Evolutionary conservation across 2,329 filamentous ascomycete genomes (phyloP).

Genomic region (Trichoderma polysporum): DNA sequence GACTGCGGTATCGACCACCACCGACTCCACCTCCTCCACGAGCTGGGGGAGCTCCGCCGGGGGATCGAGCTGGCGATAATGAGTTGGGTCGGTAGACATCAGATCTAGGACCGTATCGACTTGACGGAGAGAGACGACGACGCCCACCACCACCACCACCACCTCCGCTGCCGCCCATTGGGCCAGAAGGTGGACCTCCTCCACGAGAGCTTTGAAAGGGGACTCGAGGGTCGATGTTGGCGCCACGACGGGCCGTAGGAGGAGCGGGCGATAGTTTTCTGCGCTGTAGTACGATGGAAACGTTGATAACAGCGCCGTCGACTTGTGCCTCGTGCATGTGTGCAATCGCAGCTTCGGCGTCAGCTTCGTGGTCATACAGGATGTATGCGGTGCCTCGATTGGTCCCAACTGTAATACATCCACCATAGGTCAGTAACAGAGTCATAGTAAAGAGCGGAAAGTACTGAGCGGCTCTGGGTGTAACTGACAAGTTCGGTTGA

Average conservation of each 20-base stretch:
- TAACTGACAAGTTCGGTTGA: constrained; percentile 76
- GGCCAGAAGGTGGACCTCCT: constrained; percentile 30
- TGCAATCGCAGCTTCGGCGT: constrained; percentile 84
- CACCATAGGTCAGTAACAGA: not conserved
- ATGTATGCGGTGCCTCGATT: constrained; percentile 96
- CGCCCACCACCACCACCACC: constrained; percentile 40
- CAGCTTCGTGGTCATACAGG: constrained; percentile 71
- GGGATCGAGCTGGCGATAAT: constrained; percentile 47
- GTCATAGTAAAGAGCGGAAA: not conserved
- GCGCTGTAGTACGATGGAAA: constrained; percentile 83
- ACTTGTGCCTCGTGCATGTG: constrained; percentile 98
- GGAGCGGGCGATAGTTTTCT: constrained; percentile 80
- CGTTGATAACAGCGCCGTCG: constrained; percentile 78
- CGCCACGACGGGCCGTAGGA: constrained; percentile 64
- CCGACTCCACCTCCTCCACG: constrained; percentile 28
- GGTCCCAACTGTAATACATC: constrained; percentile 62
- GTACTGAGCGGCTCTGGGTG: not conserved
- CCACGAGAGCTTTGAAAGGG: constrained; percentile 36
- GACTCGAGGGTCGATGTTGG: constrained; percentile 54
- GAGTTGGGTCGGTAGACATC: constrained; percentile 65
- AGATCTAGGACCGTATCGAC: constrained; percentile 44
- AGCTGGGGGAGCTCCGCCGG: constrained; percentile 41
- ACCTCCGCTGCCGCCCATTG: constrained; percentile 26
- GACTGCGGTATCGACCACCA: constrained; percentile 44
- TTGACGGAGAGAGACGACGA: constrained; percentile 37